Evolutionary conservation across 352 stramenopile species (phyloP).

Genomic region (Plasmopara halstedii): DNA sequence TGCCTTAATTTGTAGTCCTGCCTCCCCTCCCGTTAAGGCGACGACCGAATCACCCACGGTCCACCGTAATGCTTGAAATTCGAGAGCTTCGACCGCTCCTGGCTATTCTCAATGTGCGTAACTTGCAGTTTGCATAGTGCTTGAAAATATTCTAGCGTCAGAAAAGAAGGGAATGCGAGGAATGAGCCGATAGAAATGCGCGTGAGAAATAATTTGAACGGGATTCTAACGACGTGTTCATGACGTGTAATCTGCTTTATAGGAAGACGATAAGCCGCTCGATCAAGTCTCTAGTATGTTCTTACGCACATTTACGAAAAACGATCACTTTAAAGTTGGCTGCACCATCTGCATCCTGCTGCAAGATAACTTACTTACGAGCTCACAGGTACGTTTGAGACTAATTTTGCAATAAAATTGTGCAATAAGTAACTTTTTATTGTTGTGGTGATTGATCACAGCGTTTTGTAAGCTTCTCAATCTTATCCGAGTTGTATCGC

Average conservation of each 20-base stretch:
- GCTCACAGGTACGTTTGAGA: slow-evolving; percentile 49
- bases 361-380: slow-evolving; percentile 87
- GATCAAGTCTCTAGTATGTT: slow-evolving; percentile 67
- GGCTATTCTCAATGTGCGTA: slow-evolving; percentile 74
- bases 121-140: not conserved
- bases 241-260: slow-evolving; percentile 2
- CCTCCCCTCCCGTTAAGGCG: slow-evolving; percentile 12
- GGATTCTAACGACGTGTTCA: slow-evolving; percentile 5
- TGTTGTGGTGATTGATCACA: slow-evolving; percentile 14
- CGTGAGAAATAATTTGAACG: slow-evolving; percentile 13
- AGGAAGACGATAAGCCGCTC: slow-evolving; percentile 82
- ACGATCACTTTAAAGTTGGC: slow-evolving; percentile 86
- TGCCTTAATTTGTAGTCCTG: slow-evolving; percentile 1
- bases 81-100: slow-evolving; percentile 76
- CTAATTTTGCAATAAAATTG: not conserved
- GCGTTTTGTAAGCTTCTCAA: slow-evolving; percentile 82
- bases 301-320: slow-evolving; percentile 78
- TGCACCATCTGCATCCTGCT: slow-evolving; percentile 87
- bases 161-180: not conserved
- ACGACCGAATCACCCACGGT: slow-evolving; percentile 3
- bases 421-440: not conserved
- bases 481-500: slow-evolving; percentile 79
- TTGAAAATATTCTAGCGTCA: not conserved
- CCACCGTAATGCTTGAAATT: slow-evolving; percentile 61
- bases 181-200: slow-evolving; percentile 5